Evolutionary conservation across 768 basidiomycete species (phyloP), one percentile per base, ranked within the genome.

Genomic region (Clitopilus passeckerianus): DNA sequence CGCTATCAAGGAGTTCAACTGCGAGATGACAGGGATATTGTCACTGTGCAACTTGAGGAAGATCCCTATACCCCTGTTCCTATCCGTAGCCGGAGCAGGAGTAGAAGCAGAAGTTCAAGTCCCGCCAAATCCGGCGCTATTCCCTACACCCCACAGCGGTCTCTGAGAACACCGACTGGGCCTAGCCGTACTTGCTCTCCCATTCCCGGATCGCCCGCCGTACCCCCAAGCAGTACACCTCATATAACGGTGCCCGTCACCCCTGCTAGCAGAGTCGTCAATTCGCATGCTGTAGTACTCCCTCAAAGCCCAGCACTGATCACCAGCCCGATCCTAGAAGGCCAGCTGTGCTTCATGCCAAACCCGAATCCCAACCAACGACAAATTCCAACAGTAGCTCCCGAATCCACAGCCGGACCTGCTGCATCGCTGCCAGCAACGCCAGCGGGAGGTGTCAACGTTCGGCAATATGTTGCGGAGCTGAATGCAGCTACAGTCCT

Each of bases 251-350:
- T 22, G 1, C 9, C 46, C 3, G 46, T 2, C 18, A 50, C 20
- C 18, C 46, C 46, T 50, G 20, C 46, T 50, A 23, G n/a, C 12
- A 50, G 16, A 22, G 20, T 22, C n/a, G 12, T 18, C 10, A 50
- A 50, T 9, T 34, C 50, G 16, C 61, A 60, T 43, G 63, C 60
- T 10, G 55, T 43, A 9, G 58, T 68, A 20, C 74, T 89, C 2
- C 84, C 85, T 0, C 73, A 73, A 23, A 86, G 84, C 61, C 87
- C 87, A 0, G 76, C 84, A 1, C 76, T 77, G 60, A 69, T 89
- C 34, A 82, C 74, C 68, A 86, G 81, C 10, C 82, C 83, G 0
- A 78, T 81, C 0, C 73, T 89, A 58, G 80, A 85, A 58, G 79
- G 75, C 24, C 74, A 77, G 24, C 74, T 89, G 27, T 84, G 81